Evolutionary conservation across 169 alveolate species (phyloP), one percentile per base, ranked within the genome.

Genomic region (Cyclospora cayetanensis): DNA sequence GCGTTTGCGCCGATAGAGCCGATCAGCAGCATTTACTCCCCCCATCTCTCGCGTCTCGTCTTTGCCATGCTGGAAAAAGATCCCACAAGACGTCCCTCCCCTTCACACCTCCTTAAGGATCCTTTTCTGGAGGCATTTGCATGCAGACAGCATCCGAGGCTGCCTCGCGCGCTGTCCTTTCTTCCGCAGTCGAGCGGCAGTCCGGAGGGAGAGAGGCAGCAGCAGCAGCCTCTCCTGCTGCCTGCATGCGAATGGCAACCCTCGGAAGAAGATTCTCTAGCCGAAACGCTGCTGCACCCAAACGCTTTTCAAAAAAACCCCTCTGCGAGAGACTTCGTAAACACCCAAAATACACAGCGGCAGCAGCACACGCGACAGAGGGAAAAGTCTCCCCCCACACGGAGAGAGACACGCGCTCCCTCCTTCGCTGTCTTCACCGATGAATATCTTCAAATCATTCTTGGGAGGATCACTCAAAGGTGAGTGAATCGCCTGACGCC

Each of bases 1-100:
- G 97, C 97, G 1, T 92, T 94, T 68, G 97, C 95, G 35, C 93
- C 95, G 20, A 90, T 91, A 50, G 96, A 94, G 9, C 96, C 97
- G 1, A 96, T 97, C 20, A 80, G 86, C 1, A 29, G 76, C 12
- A 42, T 42, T 37, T 87, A 87, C 76, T 65, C 92, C 29, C 88
- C 86, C n/a, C 60, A 68, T n/a, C 88, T 87, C 22, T 41, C 60
- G 12, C 63, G 39, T 1, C 27, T 87, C 35, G 18, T 87, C 39
- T 66, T 22, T 60, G 72, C 72, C 0, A 68, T 87, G 92, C 87
- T 87, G 2, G 88, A 66, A 31, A 87, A 87, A 37, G 77, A 72
- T 65, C 92, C 92, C 46, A 42, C 46, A 34, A 29, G 29, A 25
- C 86, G 92, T 31, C 86, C 87, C 34, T 35, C 86, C 2, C 79